Evolutionary conservation across 2,329 filamentous ascomycete species (phyloP).

Genomic region (Juglanconis juglandina): DNA sequence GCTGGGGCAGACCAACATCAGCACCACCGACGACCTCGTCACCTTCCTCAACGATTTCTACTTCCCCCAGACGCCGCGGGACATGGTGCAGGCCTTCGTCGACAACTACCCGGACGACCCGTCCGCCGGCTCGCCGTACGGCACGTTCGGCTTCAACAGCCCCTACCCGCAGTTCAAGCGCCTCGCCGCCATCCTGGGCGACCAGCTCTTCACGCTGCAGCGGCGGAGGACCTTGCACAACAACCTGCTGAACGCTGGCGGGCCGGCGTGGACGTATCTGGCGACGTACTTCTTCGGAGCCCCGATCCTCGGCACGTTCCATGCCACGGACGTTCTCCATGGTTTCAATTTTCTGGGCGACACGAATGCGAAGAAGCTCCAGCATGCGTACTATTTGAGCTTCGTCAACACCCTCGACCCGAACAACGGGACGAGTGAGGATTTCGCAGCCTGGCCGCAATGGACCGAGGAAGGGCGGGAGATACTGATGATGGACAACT

Average conservation of each 20-base stretch:
- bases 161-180: slow-evolving; percentile 65
- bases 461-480: slow-evolving; percentile 1
- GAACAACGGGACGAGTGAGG: slow-evolving; percentile 37
- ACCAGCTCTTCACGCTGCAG: slow-evolving; percentile 49
- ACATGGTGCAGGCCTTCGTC: slow-evolving; percentile 46
- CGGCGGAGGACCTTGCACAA: slow-evolving; percentile 41
- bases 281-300: slow-evolving; percentile 56
- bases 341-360: slow-evolving; percentile 48
- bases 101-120: slow-evolving; percentile 49
- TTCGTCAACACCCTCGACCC: slow-evolving; percentile 58
- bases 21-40: slow-evolving; percentile 48
- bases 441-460: slow-evolving; percentile 4
- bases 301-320: slow-evolving; percentile 62
- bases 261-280: slow-evolving; percentile 58
- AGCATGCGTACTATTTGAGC: slow-evolving; percentile 41
- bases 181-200: slow-evolving; percentile 60
- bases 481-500: slow-evolving; percentile 4
- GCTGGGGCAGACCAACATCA: slow-evolving; percentile 56
- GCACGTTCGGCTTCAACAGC: slow-evolving; percentile 59
- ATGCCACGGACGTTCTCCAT: slow-evolving; percentile 55
- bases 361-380: neutral
- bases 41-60: slow-evolving; percentile 51
- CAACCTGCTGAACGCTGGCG: slow-evolving; percentile 35
- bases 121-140: slow-evolving; percentile 23
- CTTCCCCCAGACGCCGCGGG: slow-evolving; percentile 43